Evolutionary conservation across 495 filamentous ascomycete genomes (phyloP).

Genomic region (Hypoxylon fragiforme): DNA sequence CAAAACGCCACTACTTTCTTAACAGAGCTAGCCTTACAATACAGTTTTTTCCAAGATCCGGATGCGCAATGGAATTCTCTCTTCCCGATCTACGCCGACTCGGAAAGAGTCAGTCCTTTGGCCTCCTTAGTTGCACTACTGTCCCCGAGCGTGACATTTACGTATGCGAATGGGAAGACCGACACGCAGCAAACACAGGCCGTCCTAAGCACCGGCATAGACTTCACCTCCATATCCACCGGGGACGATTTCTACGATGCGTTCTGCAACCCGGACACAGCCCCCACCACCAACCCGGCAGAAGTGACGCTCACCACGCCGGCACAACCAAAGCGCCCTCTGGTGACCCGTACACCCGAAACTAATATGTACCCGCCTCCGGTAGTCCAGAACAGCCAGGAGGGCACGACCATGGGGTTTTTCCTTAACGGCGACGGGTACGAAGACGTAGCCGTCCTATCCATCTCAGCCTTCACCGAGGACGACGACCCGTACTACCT

Average conservation of each 20-base stretch:
- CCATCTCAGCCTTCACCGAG: conserved; percentile 31
- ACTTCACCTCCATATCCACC: conserved; percentile 23
- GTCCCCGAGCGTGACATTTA: conserved; percentile 30
- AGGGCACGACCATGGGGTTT: conserved; percentile 38
- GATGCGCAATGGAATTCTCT: conserved; percentile 41
- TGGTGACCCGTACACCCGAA: not conserved
- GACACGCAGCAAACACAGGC: conserved; percentile 6
- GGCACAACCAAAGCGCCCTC: not conserved
- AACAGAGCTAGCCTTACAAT: conserved; percentile 20
- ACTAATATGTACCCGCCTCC: conserved; percentile 1
- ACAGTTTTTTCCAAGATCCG: conserved; percentile 35
- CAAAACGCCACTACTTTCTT: conserved; percentile 34
- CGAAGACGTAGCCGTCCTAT: conserved; percentile 44
- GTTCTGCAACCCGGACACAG: conserved; percentile 34
- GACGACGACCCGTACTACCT: conserved; percentile 28
- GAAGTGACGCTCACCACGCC: not conserved
- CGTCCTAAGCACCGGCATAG: not conserved
- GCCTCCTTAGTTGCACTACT: conserved; percentile 16
- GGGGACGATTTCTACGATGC: conserved; percentile 27
- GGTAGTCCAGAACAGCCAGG: conserved; percentile 5
- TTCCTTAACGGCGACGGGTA: conserved; percentile 46
- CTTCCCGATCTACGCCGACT: conserved; percentile 21
- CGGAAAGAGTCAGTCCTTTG: conserved; percentile 9
- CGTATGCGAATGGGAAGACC: conserved; percentile 13
- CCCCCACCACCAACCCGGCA: conserved; percentile 7